phyloP scores from a whole-genome alignment of 2,329 filamentous ascomycete species.

The Xylariales sp. region DNA sequence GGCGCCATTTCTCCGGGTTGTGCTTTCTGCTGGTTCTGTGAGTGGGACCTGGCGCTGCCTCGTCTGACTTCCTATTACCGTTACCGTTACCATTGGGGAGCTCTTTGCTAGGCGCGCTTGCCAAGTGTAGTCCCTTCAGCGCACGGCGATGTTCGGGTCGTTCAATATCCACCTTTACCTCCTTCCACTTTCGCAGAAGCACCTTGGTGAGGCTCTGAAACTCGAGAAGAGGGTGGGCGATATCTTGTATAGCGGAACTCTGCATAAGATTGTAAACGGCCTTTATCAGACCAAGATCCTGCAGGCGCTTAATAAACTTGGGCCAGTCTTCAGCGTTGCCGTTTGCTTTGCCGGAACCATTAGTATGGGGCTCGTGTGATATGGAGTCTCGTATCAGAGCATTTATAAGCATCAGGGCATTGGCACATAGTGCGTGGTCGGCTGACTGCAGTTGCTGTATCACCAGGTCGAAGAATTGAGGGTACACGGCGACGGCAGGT shows the following conservation, averaged over 20 bases:
- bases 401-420: conserved; percentile 92
- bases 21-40: conserved; percentile 66
- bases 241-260: conserved; percentile 83
- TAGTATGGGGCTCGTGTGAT: conserved; percentile 52
- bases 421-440: conserved; percentile 92
- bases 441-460: conserved; percentile 88
- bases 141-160: conserved; percentile 83
- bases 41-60: conserved; percentile 33
- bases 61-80: no score
- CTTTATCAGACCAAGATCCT: conserved; percentile 89
- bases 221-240: conserved; percentile 84
- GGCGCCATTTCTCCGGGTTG: conserved; percentile 87
- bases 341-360: conserved; percentile 21
- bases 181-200: conserved; percentile 80
- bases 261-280: conserved; percentile 93
- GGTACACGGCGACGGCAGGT: conserved; percentile 84
- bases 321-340: conserved; percentile 72
- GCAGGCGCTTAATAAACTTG: conserved; percentile 87
- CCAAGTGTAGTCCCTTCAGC: conserved; percentile 78
- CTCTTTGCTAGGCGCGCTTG: conserved; percentile 60
- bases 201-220: conserved; percentile 92
- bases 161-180: conserved; percentile 79
- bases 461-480: conserved; percentile 91
- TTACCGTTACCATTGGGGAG: conserved; percentile 24
- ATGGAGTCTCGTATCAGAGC: conserved; percentile 90